Percentiles rank a stretch among this genome's conserved stretches.
These are phyloP conservation scores for Dissophora globulifera DNA, from an alignment of 192 early-diverging fungal species.

Conservation along the genomic window DNA sequence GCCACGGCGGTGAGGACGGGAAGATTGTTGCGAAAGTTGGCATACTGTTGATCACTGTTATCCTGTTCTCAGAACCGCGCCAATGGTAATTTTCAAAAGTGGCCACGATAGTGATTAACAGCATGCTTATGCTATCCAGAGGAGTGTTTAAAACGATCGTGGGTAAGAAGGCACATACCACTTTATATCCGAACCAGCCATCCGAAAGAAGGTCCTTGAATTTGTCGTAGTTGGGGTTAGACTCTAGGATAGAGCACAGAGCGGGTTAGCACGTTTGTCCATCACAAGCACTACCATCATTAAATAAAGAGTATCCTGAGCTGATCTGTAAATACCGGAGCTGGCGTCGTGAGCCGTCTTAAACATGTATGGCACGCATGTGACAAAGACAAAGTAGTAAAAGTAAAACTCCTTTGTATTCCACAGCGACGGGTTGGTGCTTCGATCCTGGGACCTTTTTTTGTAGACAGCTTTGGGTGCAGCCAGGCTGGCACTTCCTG, in stretches of 20 bases:
- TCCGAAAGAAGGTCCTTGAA: conserved; percentile 54
- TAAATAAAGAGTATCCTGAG: not conserved
- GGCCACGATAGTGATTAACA: too few relatives aligned
- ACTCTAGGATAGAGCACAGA: conserved; percentile 3
- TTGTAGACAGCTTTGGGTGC: conserved; percentile 1
- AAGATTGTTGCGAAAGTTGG: conserved; percentile 73
- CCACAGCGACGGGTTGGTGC: conserved; percentile 64
- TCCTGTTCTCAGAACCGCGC: conserved; percentile 67
- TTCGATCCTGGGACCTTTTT: conserved; percentile 25
- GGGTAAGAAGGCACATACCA: conserved; percentile 9
- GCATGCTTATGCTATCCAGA: not conserved
- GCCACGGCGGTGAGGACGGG: conserved; percentile 60
- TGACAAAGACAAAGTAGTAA: conserved; percentile 72
- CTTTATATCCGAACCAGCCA: conserved; percentile 49
- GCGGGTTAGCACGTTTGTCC: too few relatives aligned
- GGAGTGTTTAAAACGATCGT: not conserved
- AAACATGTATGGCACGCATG: conserved; percentile 73
- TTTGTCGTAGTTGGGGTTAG: conserved; percentile 52
- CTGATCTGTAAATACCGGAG: conserved; percentile 55
- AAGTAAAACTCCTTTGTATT: conserved; percentile 78
- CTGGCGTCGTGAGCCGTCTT: conserved; percentile 65
- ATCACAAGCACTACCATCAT: too few relatives aligned
- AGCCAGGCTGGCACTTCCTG: not conserved
- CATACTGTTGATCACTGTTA: conserved; percentile 79
- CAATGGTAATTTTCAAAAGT: too few relatives aligned